Base-by-base conservation (phyloP, 1,139 yeast genomes). In the Blastobotrys capitulatus region DNA sequence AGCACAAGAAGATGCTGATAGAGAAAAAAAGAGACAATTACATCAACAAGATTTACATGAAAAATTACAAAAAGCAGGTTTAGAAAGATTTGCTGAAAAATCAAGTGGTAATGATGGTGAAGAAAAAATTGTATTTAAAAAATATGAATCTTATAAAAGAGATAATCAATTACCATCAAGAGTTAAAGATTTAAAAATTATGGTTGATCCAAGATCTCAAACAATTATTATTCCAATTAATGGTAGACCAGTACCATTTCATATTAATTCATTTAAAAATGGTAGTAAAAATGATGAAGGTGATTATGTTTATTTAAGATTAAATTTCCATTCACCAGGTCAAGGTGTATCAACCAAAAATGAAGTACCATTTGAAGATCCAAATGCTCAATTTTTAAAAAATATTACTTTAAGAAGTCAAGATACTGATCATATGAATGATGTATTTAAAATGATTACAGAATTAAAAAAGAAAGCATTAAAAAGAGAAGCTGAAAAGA, bases 181-280 rank as follows among this genome's bases (percentile, higher is more conserved):
- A 59, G 95, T 89, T 16, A 79, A 83, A 60, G 97, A 90, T 64
- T 75, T 92, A 65, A 83, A 83, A 64, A 82, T 92, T 54, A 92
- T 86, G 62, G 90, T 92, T 50, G 98, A 92, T 66, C 76, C 80
- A 65, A 88, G 87, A 62, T 79, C 86, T 53, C 96, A 89, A 68
- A 87, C 97, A 0, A 86, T 92, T 49, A 79, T 92, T 53, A 73
- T 92, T 53, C 98, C 98, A 46, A 86, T 92, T 54, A 81, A 85
- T 61, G 98, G 98, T 54, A 79, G 98, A 63, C 97, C 98, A 1
- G 98, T 94, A 45, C 98, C 98, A 27, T 90, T 92, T 75, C 98
- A 92, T 66, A 89, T 92, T 61, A 88, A 89, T 64, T 76, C 97
- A 8, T 90, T 87, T 70, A 92, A 90, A 65, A 90, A 88, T 66